Evolutionary conservation across 2,329 filamentous ascomycete species (phyloP).

Genomic region (Myriosclerotinia scirpicola): DNA sequence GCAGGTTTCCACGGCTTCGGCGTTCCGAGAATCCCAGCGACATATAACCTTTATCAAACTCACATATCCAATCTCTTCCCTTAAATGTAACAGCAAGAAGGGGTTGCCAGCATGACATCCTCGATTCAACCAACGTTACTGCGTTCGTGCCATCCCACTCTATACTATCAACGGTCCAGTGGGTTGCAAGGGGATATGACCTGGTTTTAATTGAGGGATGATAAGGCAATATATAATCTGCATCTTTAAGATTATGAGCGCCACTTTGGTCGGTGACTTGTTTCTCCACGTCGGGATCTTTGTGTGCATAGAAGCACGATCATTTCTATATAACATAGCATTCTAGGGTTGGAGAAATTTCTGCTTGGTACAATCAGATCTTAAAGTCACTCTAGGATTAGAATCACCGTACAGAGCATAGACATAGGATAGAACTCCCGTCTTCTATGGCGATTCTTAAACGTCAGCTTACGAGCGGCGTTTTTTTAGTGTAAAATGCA

Average conservation of each 20-base stretch:
- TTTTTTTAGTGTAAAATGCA: not conserved
- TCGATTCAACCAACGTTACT: not conserved
- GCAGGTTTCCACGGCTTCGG: not conserved
- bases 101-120: not conserved
- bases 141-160: not conserved
- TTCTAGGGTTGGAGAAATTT: slow-evolving; percentile 3
- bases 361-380: not conserved
- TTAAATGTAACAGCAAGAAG: not conserved
- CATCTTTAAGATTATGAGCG: not conserved
- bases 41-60: not conserved
- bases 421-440: not conserved
- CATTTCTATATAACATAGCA: not conserved
- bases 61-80: not conserved
- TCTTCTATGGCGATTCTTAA: not conserved
- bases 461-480: not conserved
- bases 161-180: not conserved
- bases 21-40: not conserved
- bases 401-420: not conserved
- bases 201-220: not conserved
- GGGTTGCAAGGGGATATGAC: not conserved
- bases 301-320: not conserved
- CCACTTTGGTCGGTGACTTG: not conserved
- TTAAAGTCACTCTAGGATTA: not conserved
- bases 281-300: not conserved
- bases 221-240: not conserved